Base-by-base conservation (phyloP, 2,329 filamentous ascomycete species). In the Bipolaris sorokiniana region DNA sequence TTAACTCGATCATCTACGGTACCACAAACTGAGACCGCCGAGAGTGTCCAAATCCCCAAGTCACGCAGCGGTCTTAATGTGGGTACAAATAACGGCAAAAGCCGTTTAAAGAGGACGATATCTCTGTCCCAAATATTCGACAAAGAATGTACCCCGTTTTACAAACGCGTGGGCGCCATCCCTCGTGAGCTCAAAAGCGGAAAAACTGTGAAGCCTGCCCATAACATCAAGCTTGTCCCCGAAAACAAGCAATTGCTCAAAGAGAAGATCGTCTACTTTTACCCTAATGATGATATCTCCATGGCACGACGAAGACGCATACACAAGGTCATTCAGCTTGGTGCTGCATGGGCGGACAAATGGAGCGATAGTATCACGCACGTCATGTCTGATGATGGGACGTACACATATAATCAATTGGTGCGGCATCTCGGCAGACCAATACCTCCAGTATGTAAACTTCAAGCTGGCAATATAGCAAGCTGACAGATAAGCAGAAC, bases 281-380 rank as follows among this genome's bases (percentile, higher is more conserved):
- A 96, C 5, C 94, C 92, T 0, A 90, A 95, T 63, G 86, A 92
- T 62, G 89, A 94, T 61, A 83, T 90, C 45, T 85, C 88, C 31
- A 83, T 84, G 10, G 81, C 84, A 7, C 85, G 93, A 37, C 85
- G 85, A 52, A 76, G 88, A 56, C 87, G 90, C 3, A 96, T 97
- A 50, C 83, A 83, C 28, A 92, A 89, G 72, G 88, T 90, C 0
- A 83, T 86, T 34, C 64, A 74, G 49, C 60, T 75, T 11, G 94
- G 94, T 41, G 94, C 89, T 1, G 78, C 73, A 1, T 95, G 92
- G 88, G 84, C 86, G 26, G 83, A 82, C 48, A 77, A 81, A 0
- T 85, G 88, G 70, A 74, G 75, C 28, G 66, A 73, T 0, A 76
- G 70, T 20, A 84, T 95, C 15, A 96, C 90, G 0, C 91, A 97